Base-by-base conservation (phyloP, 805 yeast genomes). In the Kazachstania africana region DNA sequence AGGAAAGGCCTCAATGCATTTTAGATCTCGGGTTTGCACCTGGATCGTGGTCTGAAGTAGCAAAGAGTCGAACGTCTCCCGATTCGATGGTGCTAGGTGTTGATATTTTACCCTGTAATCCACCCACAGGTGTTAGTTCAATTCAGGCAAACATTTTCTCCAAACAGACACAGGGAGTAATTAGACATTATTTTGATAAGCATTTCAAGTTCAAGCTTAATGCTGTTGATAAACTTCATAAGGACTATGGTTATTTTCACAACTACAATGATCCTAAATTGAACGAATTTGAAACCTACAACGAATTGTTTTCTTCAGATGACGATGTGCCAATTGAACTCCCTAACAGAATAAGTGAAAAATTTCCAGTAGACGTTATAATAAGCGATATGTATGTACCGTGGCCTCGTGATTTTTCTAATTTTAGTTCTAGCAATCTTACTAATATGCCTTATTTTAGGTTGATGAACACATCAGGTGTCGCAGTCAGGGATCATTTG, bases 1-100 rank as follows among this genome's bases (percentile, higher is more conserved):
- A 64, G 2, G 28, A 33, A 6, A 34, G 28, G 9, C 64, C 72
- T 0, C 65, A 59, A 40, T 69, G 73, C 26, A 79, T 91, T 1
- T 72, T 91, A 4, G 98, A 91, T 59, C 59, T 91, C 28, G 95
- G 95, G 0, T 85, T 75, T 53, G 94, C 95, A 0, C 95, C 95
- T 0, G 95, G 95, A 0, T 85, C 94, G 3, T 84, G 95, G 95
- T 72, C 88, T 6, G 94, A 84, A 50, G 87, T 83, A 1, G 87
- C 88, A 0, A 57, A 68, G 6, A 70, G 70, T 32, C 53, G 68
- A 34, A 65, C 74, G 1, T 47, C 53, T 13, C 65, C 66, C 1
- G 48, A 58, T 2, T 78, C 84, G 1, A 59, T 65, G 14, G 72
- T 84, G 3, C 49, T 84, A 9, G 95, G 95, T 4, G 81, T 85